Percentiles rank a stretch among this genome's conserved stretches.
Evolutionary conservation across 192 early-diverging fungal genomes (phyloP).

Genomic region (Rhizophagus sp.): DNA sequence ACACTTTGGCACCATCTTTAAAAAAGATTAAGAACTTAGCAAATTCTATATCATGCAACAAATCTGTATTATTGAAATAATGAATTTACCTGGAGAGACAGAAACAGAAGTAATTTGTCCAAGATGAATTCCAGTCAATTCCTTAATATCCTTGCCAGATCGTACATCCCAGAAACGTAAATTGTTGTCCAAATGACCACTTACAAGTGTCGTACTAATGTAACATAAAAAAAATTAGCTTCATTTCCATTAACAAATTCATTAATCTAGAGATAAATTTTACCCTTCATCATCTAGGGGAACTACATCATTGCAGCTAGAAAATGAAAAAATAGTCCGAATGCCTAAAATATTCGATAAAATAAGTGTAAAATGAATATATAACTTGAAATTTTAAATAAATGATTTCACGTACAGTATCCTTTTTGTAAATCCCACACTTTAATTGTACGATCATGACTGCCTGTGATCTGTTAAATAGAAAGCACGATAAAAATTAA

Average conservation of each 20-base stretch:
- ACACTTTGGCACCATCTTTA: slow-evolving; percentile 65
- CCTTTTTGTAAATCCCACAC: slow-evolving; percentile 93
- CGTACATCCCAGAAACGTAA: slow-evolving; percentile 90
- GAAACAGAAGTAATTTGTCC: slow-evolving; percentile 88
- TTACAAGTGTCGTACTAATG: slow-evolving; percentile 71
- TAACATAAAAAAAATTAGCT: slow-evolving; percentile 4
- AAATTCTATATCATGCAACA: neutral
- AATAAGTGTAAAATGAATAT: neutral
- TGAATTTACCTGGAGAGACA: slow-evolving; percentile 62
- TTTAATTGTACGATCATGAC: slow-evolving; percentile 95
- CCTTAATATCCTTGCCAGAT: slow-evolving; percentile 76
- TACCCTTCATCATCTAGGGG: slow-evolving; percentile 76
- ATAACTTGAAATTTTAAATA: neutral
- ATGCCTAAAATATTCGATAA: slow-evolving; percentile 46
- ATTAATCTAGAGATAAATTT: neutral
- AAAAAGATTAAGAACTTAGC: slow-evolving; percentile 6
- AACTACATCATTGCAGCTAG: slow-evolving; percentile 91
- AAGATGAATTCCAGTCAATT: slow-evolving; percentile 83
- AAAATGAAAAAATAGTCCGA: slow-evolving; percentile 89
- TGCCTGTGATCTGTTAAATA: slow-evolving; percentile 70
- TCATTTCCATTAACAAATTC: neutral
- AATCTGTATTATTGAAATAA: neutral
- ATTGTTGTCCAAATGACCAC: slow-evolving; percentile 94
- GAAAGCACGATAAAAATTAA: neutral
- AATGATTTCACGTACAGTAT: slow-evolving; percentile 62